These are phyloP conservation scores for Mentha longifolia DNA, from an alignment of 257 asterid species.

Conservation along the genomic window DNA sequence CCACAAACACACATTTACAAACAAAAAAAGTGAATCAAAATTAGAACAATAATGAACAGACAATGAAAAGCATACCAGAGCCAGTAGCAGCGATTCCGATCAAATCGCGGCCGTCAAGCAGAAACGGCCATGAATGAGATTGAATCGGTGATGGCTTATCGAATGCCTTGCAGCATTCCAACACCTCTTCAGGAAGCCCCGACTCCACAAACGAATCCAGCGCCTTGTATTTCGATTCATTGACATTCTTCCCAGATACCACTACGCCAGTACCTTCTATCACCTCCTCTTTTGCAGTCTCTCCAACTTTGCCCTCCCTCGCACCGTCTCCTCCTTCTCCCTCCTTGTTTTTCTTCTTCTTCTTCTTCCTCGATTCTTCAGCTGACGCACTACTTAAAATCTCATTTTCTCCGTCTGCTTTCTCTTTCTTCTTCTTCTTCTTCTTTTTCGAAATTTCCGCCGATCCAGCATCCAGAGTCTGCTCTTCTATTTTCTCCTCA, in stretches of 20 bases:
- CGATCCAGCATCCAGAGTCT: slow-evolving; percentile 36
- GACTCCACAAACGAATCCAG: slow-evolving; percentile 69
- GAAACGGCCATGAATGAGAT: slow-evolving; percentile 93
- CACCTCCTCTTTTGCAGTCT: slow-evolving; percentile 43
- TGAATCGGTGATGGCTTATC: slow-evolving; percentile 95
- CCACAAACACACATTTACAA: slow-evolving; percentile 22
- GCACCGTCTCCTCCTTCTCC: slow-evolving; percentile 29
- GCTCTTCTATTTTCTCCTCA: slow-evolving; percentile 40
- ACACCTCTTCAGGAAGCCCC: slow-evolving; percentile 61
- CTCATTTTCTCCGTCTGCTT: slow-evolving; percentile 27
- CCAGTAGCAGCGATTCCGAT: slow-evolving; percentile 98
- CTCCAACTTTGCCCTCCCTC: slow-evolving; percentile 27
- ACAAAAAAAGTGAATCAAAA: not conserved
- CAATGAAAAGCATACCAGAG: slow-evolving; percentile 55
- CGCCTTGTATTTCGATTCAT: slow-evolving; percentile 63
- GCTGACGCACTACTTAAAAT: not conserved
- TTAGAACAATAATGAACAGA: not conserved
- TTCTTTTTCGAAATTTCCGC: slow-evolving; percentile 36
- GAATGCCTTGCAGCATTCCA: slow-evolving; percentile 86
- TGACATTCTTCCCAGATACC: slow-evolving; percentile 74
- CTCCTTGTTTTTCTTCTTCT: slow-evolving; percentile 38
- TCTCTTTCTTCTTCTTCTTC: slow-evolving; percentile 47
- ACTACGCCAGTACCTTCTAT: slow-evolving; percentile 54
- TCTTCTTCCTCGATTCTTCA: slow-evolving; percentile 30
- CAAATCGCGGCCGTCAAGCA: slow-evolving; percentile 86